A percentile compares a stretch with the other conserved stretches of the same genome.
Conservation (phyloP, 345 rosid species). For the Eutrema yunnanense region DNA sequence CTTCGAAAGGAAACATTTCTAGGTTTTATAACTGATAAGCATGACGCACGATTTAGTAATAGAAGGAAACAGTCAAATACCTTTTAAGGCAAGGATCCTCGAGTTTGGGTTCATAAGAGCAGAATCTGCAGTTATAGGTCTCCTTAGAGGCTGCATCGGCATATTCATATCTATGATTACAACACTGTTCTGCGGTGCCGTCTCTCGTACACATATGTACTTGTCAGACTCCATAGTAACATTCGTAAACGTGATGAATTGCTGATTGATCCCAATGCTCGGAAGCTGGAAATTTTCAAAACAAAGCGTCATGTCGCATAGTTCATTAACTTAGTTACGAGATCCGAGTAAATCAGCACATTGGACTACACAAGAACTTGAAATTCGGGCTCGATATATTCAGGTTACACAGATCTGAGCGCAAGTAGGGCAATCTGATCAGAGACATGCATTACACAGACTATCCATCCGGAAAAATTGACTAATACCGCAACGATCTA, state of each 20-base stretch:
- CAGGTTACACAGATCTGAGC: conserved; percentile 32
- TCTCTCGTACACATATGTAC: conserved; percentile 94
- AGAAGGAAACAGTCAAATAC: conserved; percentile 30
- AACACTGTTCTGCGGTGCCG: conserved; percentile 95
- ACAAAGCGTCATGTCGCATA: conserved; percentile 15
- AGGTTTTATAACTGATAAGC: neutral
- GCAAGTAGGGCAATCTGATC: conserved; percentile 3
- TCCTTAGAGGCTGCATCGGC: conserved; percentile 94
- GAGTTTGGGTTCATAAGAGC: conserved; percentile 93
- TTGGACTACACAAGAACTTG: neutral
- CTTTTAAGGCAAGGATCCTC: conserved; percentile 83
- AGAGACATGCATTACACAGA: conserved; percentile 1
- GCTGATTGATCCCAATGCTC: conserved; percentile 77
- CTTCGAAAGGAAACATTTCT: conserved; percentile 11
- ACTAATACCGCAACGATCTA: conserved; percentile 13
- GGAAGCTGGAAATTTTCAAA: conserved; percentile 50
- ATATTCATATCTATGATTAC: conserved; percentile 88
- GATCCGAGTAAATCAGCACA: conserved; percentile 21
- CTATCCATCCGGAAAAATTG: neutral
- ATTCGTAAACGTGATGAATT: conserved; percentile 83
- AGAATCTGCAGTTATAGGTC: conserved; percentile 95
- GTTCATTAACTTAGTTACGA: conserved; percentile 6
- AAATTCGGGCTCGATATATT: neutral
- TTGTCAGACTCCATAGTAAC: conserved; percentile 98
- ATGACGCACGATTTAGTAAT: neutral